Evolutionary conservation across 176 grass and related monocot species (phyloP), one percentile per base, ranked within the genome.

Genomic region (Neostapfia colusana): DNA sequence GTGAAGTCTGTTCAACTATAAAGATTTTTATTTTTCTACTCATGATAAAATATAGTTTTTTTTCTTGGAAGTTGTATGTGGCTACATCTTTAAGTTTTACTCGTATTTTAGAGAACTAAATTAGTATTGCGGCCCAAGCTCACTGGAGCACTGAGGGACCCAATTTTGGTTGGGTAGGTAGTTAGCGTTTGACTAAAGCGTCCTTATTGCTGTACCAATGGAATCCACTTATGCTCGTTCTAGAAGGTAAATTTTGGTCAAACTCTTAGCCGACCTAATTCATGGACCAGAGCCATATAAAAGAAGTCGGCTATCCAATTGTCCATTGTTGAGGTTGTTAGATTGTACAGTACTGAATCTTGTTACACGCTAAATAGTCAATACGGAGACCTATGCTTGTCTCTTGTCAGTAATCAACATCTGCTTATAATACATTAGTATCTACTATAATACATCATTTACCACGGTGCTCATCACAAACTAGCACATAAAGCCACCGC

Each of bases 71-170:
- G 54, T 25, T 62, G 18, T 35, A 62, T 51, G 40, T 60, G 64
- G 48, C 28, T 61, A 67, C 6, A 0, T 15, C 20, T 76, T 76
- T 25, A n/a, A 0, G 2, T 60, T 69, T 38, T 66, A 41, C 41
- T 51, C 25, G 17, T 69, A 21, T 39, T 63, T 35, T 39, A 71
- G 37, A 20, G 41, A 71, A 46, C 56, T 83, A 61, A 87, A 62
- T 74, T 68, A 60, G 23, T 67, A 50, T 69, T 43, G 69, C 43
- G 73, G 69, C 48, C 12, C 62, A 69, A 79, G 69, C 23, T 83
- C 70, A 63, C 53, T 74, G 12, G 35, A 60, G 20, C 56, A 69
- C 4, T 21, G 53, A 56, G 44, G 41, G 65, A 31, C 13, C 50
- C 39, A 66, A 24, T 18, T 74, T 53, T 55, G 53, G 54, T 76